Evolutionary conservation across 306 rosid species (phyloP), one percentile per base, ranked within the genome.

Genomic region (Cucumis cinereus): DNA sequence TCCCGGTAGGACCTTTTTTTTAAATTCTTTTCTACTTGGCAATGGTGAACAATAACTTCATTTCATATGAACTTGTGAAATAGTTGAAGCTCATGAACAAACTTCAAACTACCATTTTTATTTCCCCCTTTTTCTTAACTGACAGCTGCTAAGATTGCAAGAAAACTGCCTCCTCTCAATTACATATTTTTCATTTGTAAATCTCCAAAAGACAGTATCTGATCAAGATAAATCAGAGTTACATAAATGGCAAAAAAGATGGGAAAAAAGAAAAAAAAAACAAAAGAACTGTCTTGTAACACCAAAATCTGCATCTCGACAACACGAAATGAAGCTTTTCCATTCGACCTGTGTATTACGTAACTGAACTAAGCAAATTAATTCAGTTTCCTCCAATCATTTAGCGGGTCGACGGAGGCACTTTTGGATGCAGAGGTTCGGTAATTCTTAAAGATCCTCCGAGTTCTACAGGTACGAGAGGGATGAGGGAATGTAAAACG

Each of bases 401-500:
- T 17, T 16, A 33, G 45, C 15, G 8, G 43, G 57, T 71, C 1
- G 58, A 72, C 0, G 24, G 11, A 30, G 30, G 28, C 60, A n/a
- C 45, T 30, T 72, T 72, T 33, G 84, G 60, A 57, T 13, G 43
- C 6, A 59, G 43, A 4, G 79, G 84, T 64, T 87, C 98, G 11
- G 84, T 84, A 54, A 87, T 53, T 87, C 92, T 86, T 50, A 93
- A 87, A 1, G 98, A 91, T 11, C 96, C 96, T 78, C 98, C 97
- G 28, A 90, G 91, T 84, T 93, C 93, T 6, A 72, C 49, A 0
- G 93, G 96, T 56, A 93, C 90, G 72, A 93, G 89, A 59, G 97
- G 97, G 77, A 93, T 91, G 52, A 93, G 93, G 11, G 98, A 93
- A 82, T 93, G 98, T 53, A 93, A 79, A 13, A 93, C 97, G 56